These are phyloP conservation scores for Gossypium laxum DNA, from an alignment of 441 rosid species.

Conservation along the genomic window DNA sequence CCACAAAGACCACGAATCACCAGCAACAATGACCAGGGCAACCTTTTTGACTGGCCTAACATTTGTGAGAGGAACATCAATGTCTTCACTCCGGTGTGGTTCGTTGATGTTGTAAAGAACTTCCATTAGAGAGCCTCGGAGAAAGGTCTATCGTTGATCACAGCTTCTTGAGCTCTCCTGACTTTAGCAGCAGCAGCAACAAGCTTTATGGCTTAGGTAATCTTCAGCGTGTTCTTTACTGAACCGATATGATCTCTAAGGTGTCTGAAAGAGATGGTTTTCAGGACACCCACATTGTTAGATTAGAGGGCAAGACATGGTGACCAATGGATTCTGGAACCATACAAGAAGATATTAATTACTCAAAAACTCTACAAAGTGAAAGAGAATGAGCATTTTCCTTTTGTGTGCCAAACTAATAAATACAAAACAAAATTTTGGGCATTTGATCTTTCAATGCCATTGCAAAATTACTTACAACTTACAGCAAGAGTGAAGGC, in stretches of 20 bases:
- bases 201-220: conserved; percentile 94
- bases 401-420: background rate
- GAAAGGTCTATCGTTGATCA: conserved; percentile 77
- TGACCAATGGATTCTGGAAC: background rate
- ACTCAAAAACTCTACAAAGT: background rate
- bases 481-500: background rate
- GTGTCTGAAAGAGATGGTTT: conserved; percentile 56
- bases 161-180: conserved; percentile 91
- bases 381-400: background rate
- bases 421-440: conserved; percentile 12
- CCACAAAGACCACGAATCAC: conserved; percentile 87
- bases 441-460: background rate
- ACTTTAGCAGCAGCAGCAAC: conserved; percentile 82
- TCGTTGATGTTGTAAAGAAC: conserved; percentile 81
- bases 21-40: conserved; percentile 71
- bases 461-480: background rate
- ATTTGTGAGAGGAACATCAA: conserved; percentile 67
- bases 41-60: conserved; percentile 80
- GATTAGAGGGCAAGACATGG: conserved; percentile 56
- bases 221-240: conserved; percentile 80
- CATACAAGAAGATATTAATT: background rate
- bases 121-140: conserved; percentile 73
- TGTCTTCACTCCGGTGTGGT: conserved; percentile 66
- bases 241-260: conserved; percentile 63
- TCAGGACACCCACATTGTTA: conserved; percentile 52